A percentile compares a stretch with the other conserved stretches of the same genome.
These are phyloP conservation scores for Yamadazyma sp. DNA, from an alignment of 1,139 yeast genomes.

Conservation along the genomic window DNA sequence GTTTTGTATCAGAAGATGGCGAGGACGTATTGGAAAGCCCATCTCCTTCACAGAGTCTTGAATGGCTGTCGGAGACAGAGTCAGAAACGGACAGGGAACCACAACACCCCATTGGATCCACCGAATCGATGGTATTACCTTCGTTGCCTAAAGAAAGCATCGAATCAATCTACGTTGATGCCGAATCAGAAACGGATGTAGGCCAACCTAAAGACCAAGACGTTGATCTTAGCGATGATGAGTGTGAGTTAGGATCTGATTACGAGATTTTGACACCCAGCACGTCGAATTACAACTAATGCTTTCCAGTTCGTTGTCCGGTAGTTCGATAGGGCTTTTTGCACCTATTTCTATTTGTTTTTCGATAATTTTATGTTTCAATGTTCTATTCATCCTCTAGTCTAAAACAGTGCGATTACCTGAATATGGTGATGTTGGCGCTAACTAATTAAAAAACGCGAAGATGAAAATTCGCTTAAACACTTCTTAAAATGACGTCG, in stretches of 20 bases:
- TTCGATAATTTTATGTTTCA: background rate
- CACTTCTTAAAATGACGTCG: constrained; percentile 10
- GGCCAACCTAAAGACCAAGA: constrained; percentile 33
- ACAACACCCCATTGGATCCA: constrained; percentile 18
- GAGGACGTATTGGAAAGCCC: background rate
- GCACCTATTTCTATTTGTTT: background rate
- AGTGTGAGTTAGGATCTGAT: constrained; percentile 32
- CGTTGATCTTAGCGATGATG: constrained; percentile 33
- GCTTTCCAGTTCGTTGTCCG: background rate
- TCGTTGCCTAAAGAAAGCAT: constrained; percentile 32
- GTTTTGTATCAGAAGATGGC: background rate
- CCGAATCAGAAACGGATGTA: constrained; percentile 15
- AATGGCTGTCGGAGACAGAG: constrained; percentile 4
- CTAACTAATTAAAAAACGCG: constrained; percentile 1
- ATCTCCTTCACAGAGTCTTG: background rate
- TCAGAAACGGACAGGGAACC: constrained; percentile 6
- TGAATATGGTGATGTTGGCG: background rate
- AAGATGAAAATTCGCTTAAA: background rate
- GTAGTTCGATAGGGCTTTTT: background rate
- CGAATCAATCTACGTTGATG: constrained; percentile 26
- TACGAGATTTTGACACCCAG: constrained; percentile 39
- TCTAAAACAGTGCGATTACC: too few species aligned
- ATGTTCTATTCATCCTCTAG: too few species aligned
- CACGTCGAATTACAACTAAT: constrained; percentile 8
- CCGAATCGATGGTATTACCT: constrained; percentile 37